Conservation (phyloP, 805 yeast species). For the Kuraishia molischiana region DNA sequence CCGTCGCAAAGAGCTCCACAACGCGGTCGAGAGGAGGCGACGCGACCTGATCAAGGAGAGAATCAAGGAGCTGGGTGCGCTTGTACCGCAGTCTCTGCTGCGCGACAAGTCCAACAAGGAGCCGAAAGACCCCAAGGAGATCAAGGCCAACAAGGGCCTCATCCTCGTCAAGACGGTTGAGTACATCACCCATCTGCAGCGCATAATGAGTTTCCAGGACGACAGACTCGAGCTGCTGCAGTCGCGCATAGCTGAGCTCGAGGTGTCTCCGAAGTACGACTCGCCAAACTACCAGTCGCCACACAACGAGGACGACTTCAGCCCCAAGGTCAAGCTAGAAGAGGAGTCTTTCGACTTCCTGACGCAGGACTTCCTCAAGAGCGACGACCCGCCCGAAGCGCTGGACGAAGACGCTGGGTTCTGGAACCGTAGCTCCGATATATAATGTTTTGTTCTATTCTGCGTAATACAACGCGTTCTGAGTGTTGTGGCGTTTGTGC, state of each 20-base stretch:
- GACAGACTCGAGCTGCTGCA: conserved; percentile 31
- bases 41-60: conserved; percentile 86
- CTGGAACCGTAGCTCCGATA: too few relatives aligned
- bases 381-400: background rate
- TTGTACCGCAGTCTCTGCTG: conserved; percentile 71
- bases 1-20: conserved; percentile 81
- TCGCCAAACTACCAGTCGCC: background rate
- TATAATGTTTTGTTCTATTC: too few relatives aligned
- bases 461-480: too few relatives aligned
- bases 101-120: conserved; percentile 23
- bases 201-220: conserved; percentile 50
- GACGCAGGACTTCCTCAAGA: background rate
- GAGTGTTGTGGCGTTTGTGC: too few relatives aligned
- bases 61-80: conserved; percentile 70
- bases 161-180: conserved; percentile 73
- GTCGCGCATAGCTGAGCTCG: conserved; percentile 21
- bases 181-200: conserved; percentile 57
- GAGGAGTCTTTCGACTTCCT: background rate
- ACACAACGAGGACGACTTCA: background rate
- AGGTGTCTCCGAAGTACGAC: background rate
- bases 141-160: conserved; percentile 76
- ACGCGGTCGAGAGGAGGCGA: conserved; percentile 88
- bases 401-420: too few relatives aligned
- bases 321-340: background rate
- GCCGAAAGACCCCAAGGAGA: conserved; percentile 37